Base-by-base conservation (phyloP, 352 stramenopile genomes). In the Salisapilia sapeloensis region DNA sequence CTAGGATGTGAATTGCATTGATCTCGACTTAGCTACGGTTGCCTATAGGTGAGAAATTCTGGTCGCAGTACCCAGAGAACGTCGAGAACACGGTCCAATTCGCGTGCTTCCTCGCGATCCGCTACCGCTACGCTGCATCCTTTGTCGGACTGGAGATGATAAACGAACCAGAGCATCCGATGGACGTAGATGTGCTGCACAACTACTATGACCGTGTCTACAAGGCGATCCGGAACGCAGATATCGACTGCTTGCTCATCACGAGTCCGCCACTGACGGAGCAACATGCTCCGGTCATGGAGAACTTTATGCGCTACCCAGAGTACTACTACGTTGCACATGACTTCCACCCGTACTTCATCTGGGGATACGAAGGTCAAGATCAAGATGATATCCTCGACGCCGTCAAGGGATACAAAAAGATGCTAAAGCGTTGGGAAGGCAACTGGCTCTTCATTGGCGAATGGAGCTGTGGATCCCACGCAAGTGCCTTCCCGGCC, bases 391-490 rank as follows among this genome's bases (percentile, higher is more conserved):
- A 91, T 41, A 44, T 91, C 11, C 33, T 84, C 12, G 19, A 53
- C n/a, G 60, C 59, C 28, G 58, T 82, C 16, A 40, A 55, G 36
- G 42, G 52, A 18, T 83, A 80, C 33, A 55, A 56, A 18, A 42
- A 75, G 8, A 51, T 77, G 31, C 35, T 84, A 31, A 40, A 54
- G 8, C 42, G 34, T 6, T 91, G 75, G 75, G 27, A 35, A 0
- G 75, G 71, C 34, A 77, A 80, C 48, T 74, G 58, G 58, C 43
- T 91, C 30, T 54, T 87, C 13, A 65, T 91, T 29, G 72, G 79
- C 42, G 75, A 91, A 35, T 91, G 75, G 75, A 87, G 71, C 46
- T 52, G 85, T 4, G 75, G 53, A 0, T 52, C 69, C 0, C 67
- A 54, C 15, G 46, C 39, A 4, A 79, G 56, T 24, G 69, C 66